Conservation (phyloP, 176 grass and related monocot genomes). For the Alopecurus myosuroides region DNA sequence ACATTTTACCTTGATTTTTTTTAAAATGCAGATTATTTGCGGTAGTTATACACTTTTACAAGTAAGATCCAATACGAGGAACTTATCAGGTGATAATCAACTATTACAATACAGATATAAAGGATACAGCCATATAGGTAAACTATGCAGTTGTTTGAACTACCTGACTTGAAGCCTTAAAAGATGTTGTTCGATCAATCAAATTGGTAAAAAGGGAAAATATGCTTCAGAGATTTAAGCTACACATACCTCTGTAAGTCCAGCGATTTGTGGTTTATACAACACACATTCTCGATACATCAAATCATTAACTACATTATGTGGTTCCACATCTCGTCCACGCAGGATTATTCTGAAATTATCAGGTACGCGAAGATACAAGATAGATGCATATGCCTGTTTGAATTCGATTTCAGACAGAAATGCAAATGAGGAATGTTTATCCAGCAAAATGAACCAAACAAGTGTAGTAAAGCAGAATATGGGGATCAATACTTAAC, state of each 20-base stretch:
- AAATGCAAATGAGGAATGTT: conserved; percentile 36
- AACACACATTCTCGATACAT: conserved; percentile 89
- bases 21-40: not conserved
- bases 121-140: not conserved
- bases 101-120: not conserved
- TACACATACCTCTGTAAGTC: conserved; percentile 59
- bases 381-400: conserved; percentile 89
- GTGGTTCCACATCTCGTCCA: conserved; percentile 63
- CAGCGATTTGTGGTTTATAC: conserved; percentile 77
- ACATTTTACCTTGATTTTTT: not conserved
- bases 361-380: conserved; percentile 84
- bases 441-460: conserved; percentile 32
- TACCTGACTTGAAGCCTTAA: not conserved
- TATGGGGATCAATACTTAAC: conserved; percentile 55
- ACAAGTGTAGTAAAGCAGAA: conserved; percentile 17
- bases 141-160: not conserved
- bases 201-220: conserved; percentile 12
- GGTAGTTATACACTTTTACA: not conserved
- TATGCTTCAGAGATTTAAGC: conserved; percentile 4
- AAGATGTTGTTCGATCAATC: not conserved
- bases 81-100: not conserved
- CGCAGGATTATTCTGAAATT: conserved; percentile 79
- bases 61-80: not conserved
- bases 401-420: conserved; percentile 39
- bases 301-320: conserved; percentile 75